Base-by-base conservation (phyloP, 1,284 basidiomycete genomes). In the Megacollybia platyphylla region DNA sequence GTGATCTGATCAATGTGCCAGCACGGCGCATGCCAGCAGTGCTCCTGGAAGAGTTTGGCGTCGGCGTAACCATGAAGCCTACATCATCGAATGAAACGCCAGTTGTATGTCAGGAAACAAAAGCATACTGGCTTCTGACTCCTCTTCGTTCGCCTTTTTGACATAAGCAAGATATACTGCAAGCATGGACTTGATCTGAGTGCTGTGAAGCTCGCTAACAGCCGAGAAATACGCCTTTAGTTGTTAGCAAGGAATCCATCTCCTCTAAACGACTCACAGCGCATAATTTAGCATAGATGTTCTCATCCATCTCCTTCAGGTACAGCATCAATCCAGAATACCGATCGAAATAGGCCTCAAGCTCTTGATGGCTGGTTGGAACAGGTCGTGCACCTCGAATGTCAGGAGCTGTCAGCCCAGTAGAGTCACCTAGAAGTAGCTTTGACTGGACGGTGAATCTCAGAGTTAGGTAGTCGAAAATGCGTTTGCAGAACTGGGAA, bases 311-410 rank as follows among this genome's bases (percentile, higher is more conserved):
- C 64, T 98, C 94, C 57, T 92, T 93, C 49, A 97, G 65, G 56
- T 94, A 98, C 10, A 97, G 69, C 61, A 97, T 79, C 39, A 98
- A 59, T 1, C 93, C 93, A 39, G 85, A 79, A 59, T 97, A 97
- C 39, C 81, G 72, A 20, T 87, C 89, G 7, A 97, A 72, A 55
- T 87, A 86, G 24, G 71, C 68, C 54, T 97, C 90, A 57, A 97
- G 69, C 9, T 73, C 67, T 41, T 69, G 66, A 57, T 94, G 91
- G 4, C 72, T 66, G 6, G 70, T 58, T 26, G 90, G 62, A 5
- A 60, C 61, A 4, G 74, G 67, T 40, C 67, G 66, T 13, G 70
- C 65, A 29, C 63, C 65, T 30, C 63, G 58, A 18, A 62, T 57
- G 28, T 60, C 56, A 7, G 61, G 51, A 45, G 69, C 68, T 13